Evolutionary conservation across 2,329 filamentous ascomycete genomes (phyloP).

Genomic region (Trichoderma sp.): DNA sequence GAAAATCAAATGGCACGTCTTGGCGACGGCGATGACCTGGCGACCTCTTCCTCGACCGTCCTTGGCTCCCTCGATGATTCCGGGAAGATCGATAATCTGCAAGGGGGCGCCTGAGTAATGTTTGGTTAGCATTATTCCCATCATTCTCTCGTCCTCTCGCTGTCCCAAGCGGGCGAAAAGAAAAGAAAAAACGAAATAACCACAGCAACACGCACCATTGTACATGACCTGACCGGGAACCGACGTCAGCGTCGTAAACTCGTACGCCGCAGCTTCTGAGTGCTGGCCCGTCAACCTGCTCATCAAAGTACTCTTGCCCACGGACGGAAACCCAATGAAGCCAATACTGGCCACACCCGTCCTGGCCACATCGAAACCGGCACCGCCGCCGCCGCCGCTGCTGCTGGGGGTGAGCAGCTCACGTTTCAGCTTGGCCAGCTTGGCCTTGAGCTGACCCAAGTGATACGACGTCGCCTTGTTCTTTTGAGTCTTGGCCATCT

Average conservation of each 20-base stretch:
- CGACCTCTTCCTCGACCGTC: conserved; percentile 96
- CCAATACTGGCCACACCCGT: conserved; percentile 97
- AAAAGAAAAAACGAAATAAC: not conserved
- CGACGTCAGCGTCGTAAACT: conserved; percentile 97
- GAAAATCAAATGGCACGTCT: conserved; percentile 98
- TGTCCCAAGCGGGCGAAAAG: not conserved
- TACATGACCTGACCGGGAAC: conserved; percentile 95
- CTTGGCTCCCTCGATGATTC: conserved; percentile 98
- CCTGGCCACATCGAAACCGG: conserved; percentile 95
- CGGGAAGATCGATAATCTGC: conserved; percentile 96
- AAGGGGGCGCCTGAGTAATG: conserved; percentile 71
- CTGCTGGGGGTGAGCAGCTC: conserved; percentile 86
- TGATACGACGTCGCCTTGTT: conserved; percentile 95
- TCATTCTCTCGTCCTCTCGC: not conserved
- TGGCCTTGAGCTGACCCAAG: conserved; percentile 95
- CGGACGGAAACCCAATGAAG: conserved; percentile 97
- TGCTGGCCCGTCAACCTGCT: conserved; percentile 92
- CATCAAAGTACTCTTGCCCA: conserved; percentile 98
- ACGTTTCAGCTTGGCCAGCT: conserved; percentile 95
- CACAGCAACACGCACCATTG: conserved; percentile 63
- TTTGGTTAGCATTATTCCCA: conserved; percentile 8
- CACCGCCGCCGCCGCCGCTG: conserved; percentile 80
- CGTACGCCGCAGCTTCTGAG: conserved; percentile 95
- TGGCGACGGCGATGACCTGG: conserved; percentile 97
- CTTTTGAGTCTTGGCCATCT: conserved; percentile 97